phyloP scores from a whole-genome alignment of 2,329 filamentous ascomycete genomes.

The Pyricularia grisea region DNA sequence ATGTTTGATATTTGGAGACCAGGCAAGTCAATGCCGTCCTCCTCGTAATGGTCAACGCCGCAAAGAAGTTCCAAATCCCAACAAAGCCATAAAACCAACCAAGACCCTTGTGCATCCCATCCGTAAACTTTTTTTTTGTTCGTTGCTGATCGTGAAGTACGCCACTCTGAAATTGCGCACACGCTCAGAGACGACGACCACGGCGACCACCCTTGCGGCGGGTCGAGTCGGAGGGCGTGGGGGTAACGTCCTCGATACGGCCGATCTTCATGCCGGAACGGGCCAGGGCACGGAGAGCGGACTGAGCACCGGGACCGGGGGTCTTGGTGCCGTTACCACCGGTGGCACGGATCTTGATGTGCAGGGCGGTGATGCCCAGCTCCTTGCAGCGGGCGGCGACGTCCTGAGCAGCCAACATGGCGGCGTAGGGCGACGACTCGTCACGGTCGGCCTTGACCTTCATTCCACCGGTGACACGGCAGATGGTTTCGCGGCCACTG shows the following conservation, averaged over 20 bases:
- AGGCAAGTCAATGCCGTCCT: constrained; percentile 55
- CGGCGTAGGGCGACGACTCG: constrained; percentile 98
- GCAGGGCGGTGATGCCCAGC: constrained; percentile 76
- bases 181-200: constrained; percentile 97
- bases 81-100: constrained; percentile 21
- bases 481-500: constrained; percentile 99
- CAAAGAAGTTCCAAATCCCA: constrained; percentile 31
- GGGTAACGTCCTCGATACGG: constrained; percentile 98
- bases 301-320: constrained; percentile 97
- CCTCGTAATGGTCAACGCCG: constrained; percentile 64
- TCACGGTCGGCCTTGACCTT: constrained; percentile 99
- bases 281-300: constrained; percentile 94
- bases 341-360: constrained; percentile 99
- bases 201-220: constrained; percentile 99
- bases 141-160: neutral
- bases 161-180: constrained; percentile 14
- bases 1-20: constrained; percentile 47
- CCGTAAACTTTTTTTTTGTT: neutral
- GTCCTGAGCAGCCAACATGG: constrained; percentile 99
- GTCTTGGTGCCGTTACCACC: constrained; percentile 99
- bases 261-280: constrained; percentile 99
- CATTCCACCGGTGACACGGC: constrained; percentile 99
- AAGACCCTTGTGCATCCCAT: constrained; percentile 5
- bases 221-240: constrained; percentile 97
- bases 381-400: constrained; percentile 78